Evolutionary conservation across 2,329 filamentous ascomycete genomes (phyloP).

Genomic region (Simplicillium aogashimaense): DNA sequence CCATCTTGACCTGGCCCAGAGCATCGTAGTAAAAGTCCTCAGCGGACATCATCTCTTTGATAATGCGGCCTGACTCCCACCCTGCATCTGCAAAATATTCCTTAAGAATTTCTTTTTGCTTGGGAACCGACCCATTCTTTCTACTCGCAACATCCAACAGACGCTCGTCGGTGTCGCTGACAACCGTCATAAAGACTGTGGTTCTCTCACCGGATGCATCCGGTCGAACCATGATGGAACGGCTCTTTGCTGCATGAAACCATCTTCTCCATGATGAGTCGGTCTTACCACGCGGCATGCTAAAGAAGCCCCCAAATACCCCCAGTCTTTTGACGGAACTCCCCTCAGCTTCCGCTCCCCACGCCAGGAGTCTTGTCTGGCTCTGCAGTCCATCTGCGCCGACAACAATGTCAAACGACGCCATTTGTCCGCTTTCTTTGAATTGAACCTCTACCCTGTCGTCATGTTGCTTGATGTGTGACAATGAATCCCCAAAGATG

Average conservation of each 20-base stretch:
- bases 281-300: constrained; percentile 17
- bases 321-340: constrained; percentile 17
- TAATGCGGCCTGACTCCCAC: constrained; percentile 30
- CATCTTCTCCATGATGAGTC: constrained; percentile 12
- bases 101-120: constrained; percentile 26
- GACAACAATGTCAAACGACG: constrained; percentile 40
- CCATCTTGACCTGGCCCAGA: constrained; percentile 30
- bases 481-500: constrained; percentile 18
- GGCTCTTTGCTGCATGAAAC: constrained; percentile 23
- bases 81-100: constrained; percentile 32
- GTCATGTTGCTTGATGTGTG: constrained; percentile 16
- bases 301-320: constrained; percentile 28
- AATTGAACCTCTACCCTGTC: constrained; percentile 25
- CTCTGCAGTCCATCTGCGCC: constrained; percentile 46
- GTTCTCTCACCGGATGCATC: not conserved
- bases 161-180: constrained; percentile 17
- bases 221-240: constrained; percentile 23
- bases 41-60: constrained; percentile 21
- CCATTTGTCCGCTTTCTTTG: constrained; percentile 26
- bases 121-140: constrained; percentile 10
- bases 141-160: constrained; percentile 10
- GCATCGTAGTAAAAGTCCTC: constrained; percentile 34
- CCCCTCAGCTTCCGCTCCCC: constrained; percentile 16
- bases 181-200: constrained; percentile 16
- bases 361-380: constrained; percentile 29